These are phyloP conservation scores for Paecilomyces sp. DNA, from an alignment of 2,329 filamentous ascomycete species.

Conservation along the genomic window DNA sequence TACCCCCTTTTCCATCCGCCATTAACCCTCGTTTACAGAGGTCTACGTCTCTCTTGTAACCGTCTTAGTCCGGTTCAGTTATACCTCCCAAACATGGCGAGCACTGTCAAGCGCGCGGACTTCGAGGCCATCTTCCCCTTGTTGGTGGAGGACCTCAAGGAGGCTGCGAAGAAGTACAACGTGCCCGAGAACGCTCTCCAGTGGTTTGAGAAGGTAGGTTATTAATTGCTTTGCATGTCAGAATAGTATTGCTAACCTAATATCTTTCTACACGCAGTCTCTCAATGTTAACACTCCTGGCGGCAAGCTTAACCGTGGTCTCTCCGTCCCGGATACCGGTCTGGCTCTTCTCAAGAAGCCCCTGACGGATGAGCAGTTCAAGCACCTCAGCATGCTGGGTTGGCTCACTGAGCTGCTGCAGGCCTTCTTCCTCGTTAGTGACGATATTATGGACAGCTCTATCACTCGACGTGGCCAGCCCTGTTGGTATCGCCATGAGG, in stretches of 20 bases:
- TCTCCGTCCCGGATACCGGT: constrained; percentile 90
- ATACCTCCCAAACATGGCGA: constrained; percentile 48
- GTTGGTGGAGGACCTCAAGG: constrained; percentile 73
- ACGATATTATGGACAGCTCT: constrained; percentile 97
- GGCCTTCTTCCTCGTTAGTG: constrained; percentile 96
- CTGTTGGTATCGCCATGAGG: constrained; percentile 90
- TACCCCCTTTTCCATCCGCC: background rate
- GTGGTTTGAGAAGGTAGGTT: constrained; percentile 76
- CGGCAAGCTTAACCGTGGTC: constrained; percentile 97
- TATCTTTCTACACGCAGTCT: constrained; percentile 46
- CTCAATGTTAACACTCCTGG: constrained; percentile 82
- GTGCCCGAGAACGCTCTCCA: constrained; percentile 71
- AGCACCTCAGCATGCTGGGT: constrained; percentile 77
- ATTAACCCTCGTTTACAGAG: constrained; percentile 1
- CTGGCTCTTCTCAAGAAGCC: constrained; percentile 67
- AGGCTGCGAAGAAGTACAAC: constrained; percentile 73
- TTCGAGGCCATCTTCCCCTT: constrained; percentile 88
- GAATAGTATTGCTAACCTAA: background rate
- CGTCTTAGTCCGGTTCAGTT: background rate
- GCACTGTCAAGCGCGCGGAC: constrained; percentile 61
- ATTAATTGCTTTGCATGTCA: constrained; percentile 7
- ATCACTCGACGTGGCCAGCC: constrained; percentile 91
- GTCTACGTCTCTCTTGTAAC: background rate
- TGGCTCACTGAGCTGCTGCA: constrained; percentile 98
- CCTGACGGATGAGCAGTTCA: constrained; percentile 76